phyloP scores from a whole-genome alignment of 805 yeast species.

The Zygosaccharomyces siamensis region DNA sequence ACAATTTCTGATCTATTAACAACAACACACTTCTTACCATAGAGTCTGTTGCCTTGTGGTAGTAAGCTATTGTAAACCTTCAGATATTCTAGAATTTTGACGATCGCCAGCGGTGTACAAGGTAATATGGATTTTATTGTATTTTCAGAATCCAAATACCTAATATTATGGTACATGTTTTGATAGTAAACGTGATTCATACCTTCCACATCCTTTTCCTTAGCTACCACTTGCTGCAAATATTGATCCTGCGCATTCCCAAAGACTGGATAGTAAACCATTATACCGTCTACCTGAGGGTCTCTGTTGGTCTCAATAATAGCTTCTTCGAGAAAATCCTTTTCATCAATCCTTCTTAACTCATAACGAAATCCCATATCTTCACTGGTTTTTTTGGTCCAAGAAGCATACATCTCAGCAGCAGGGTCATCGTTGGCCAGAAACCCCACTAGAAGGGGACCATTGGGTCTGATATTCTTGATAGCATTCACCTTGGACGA shows the following conservation, averaged over 20 bases:
- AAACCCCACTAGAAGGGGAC: conserved; percentile 83
- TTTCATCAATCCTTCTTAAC: conserved; percentile 58
- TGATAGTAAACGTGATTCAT: conserved; percentile 85
- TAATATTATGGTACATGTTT: conserved; percentile 88
- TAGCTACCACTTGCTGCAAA: conserved; percentile 85
- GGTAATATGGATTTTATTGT: conserved; percentile 83
- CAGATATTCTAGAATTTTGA: conserved; percentile 84
- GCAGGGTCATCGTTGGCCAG: conserved; percentile 94
- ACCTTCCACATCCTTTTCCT: conserved; percentile 95
- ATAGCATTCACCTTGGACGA: conserved; percentile 50
- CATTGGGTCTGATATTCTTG: conserved; percentile 34
- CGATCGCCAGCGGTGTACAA: conserved; percentile 93
- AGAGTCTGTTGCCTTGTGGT: conserved; percentile 85
- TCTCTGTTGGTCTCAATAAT: conserved; percentile 80
- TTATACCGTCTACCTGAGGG: conserved; percentile 76
- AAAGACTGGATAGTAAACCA: conserved; percentile 96
- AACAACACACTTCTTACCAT: conserved; percentile 86
- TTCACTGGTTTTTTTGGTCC: conserved; percentile 90
- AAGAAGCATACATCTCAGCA: conserved; percentile 88
- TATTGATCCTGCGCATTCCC: conserved; percentile 95
- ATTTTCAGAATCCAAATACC: conserved; percentile 71
- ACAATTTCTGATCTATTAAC: conserved; percentile 95
- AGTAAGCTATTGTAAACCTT: conserved; percentile 79
- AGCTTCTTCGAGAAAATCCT: conserved; percentile 80
- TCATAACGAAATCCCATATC: conserved; percentile 84